These are phyloP conservation scores for Rhododendron ferrugineum DNA, from an alignment of 148 eudicot genomes.

Conservation along the genomic window DNA sequence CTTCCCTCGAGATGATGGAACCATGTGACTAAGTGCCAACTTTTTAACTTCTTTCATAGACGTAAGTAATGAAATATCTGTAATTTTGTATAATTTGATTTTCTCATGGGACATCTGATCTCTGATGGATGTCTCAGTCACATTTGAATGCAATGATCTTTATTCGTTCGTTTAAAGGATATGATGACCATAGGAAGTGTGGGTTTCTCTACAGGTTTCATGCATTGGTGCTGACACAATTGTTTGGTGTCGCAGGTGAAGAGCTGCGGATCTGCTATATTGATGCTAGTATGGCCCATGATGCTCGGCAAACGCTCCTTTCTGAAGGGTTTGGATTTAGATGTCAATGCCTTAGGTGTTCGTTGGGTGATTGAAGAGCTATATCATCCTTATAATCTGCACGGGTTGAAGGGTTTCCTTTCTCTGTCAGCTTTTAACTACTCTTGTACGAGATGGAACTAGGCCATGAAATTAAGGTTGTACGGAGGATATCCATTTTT, in stretches of 20 bases:
- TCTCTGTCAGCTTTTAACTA: background rate
- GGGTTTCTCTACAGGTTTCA: background rate
- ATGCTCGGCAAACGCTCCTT: slow-evolving; percentile 64
- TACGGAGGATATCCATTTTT: background rate
- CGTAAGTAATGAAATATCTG: background rate
- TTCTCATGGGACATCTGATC: background rate
- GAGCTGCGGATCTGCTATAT: slow-evolving; percentile 92
- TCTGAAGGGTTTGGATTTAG: slow-evolving; percentile 70
- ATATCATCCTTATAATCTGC: background rate
- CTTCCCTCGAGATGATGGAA: background rate
- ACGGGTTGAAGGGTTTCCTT: background rate
- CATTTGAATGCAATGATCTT: background rate
- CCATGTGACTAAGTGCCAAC: background rate
- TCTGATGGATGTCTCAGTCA: background rate
- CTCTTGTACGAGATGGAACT: no score
- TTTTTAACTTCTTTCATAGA: background rate
- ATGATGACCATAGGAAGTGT: background rate
- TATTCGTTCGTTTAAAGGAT: background rate
- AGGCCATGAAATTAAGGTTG: background rate
- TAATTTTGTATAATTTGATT: background rate
- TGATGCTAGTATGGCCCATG: slow-evolving; percentile 80
- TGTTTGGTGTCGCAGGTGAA: slow-evolving; percentile 49
- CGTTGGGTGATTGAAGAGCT: slow-evolving; percentile 41
- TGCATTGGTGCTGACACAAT: background rate
- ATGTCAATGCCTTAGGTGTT: slow-evolving; percentile 70